phyloP scores from a whole-genome alignment of 1,139 yeast species.

The Debaryomyces coudertii region DNA sequence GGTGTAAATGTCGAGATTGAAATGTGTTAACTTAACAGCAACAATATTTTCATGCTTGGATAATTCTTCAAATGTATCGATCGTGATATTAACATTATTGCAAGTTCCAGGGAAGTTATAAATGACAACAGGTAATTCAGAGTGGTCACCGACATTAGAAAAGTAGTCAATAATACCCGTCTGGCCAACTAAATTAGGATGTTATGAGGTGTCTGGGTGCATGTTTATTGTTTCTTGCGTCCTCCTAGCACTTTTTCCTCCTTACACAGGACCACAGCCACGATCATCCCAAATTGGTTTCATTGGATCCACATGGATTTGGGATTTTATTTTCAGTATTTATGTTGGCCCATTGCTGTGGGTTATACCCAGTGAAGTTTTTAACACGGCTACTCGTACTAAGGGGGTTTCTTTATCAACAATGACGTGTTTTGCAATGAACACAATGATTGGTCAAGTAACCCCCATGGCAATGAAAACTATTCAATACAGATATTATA shows the following conservation, averaged over 20 bases:
- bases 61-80: conserved; percentile 36
- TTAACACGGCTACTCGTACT: background rate
- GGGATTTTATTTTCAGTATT: background rate
- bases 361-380: background rate
- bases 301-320: background rate
- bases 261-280: background rate
- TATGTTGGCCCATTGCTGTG: background rate
- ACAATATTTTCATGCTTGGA: conserved; percentile 37
- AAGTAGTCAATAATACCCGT: conserved; percentile 40
- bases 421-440: background rate
- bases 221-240: background rate
- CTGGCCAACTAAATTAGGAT: conserved; percentile 32
- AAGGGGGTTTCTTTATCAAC: background rate
- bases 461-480: background rate
- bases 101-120: conserved; percentile 45
- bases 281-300: background rate
- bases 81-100: conserved; percentile 39
- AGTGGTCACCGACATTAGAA: conserved; percentile 31
- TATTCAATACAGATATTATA: background rate
- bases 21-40: conserved; percentile 45
- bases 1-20: conserved; percentile 40
- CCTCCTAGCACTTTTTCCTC: background rate
- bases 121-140: conserved; percentile 36
- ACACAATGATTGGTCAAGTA: background rate
- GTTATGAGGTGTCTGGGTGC: too few relatives aligned